Percentiles rank a stretch among this genome's conserved stretches.
Conservation (phyloP, 352 stramenopile genomes). For the Peronospora belbahrii region DNA sequence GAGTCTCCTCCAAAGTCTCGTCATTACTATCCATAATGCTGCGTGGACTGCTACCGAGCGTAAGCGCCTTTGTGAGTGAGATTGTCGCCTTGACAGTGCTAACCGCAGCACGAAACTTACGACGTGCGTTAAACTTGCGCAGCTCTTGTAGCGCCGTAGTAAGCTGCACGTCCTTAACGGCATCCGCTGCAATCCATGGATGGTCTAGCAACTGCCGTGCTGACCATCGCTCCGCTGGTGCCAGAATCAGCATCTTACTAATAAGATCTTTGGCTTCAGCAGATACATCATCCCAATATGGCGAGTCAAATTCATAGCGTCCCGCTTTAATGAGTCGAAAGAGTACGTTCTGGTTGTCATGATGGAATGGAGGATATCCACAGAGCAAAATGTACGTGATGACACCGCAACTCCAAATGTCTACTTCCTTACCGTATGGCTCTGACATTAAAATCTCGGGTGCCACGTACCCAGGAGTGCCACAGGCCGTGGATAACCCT, state of each 20-base stretch:
- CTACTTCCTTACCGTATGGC: constrained; percentile 69
- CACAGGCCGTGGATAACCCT: constrained; percentile 54
- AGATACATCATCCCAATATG: constrained; percentile 79
- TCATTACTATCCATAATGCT: constrained; percentile 25
- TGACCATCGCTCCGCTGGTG: constrained; percentile 74
- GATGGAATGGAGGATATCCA: constrained; percentile 81
- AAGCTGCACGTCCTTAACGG: constrained; percentile 67
- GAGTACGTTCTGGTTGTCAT: constrained; percentile 88
- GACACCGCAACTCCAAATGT: constrained; percentile 88
- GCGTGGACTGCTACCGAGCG: constrained; percentile 23
- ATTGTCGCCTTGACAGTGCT: constrained; percentile 84
- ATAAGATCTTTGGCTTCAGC: constrained; percentile 85
- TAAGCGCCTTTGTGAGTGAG: constrained; percentile 65
- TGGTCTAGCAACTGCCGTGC: constrained; percentile 68
- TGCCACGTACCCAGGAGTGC: constrained; percentile 70
- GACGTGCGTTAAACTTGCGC: constrained; percentile 89
- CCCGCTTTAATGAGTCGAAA: constrained; percentile 70
- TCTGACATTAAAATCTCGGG: constrained; percentile 70
- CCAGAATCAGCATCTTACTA: constrained; percentile 79
- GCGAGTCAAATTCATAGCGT: constrained; percentile 64
- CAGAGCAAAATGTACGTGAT: constrained; percentile 85
- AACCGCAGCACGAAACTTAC: constrained; percentile 91
- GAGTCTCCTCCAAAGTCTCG: constrained; percentile 13
- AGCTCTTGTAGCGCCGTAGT: constrained; percentile 84
- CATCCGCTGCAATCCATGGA: constrained; percentile 81